Base-by-base conservation (phyloP, 2,329 filamentous ascomycete genomes). In the Aspergillus floridensis region DNA sequence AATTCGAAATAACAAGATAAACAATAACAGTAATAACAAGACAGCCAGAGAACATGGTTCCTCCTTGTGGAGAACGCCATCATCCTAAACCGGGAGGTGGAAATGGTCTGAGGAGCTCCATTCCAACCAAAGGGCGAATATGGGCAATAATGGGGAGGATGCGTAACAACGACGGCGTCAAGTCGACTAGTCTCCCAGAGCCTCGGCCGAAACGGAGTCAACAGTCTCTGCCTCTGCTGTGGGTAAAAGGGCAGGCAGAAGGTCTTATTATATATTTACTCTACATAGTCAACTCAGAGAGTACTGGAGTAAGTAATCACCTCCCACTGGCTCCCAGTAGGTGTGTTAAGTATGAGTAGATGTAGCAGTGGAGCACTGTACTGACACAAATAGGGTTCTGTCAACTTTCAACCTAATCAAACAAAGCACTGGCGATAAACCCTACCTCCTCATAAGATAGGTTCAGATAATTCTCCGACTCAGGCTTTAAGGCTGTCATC, bases 91-190 rank as follows among this genome's bases (percentile, higher is more conserved):
- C 58, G 44, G 56, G 58, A 57, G 57, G 50, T 58, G 58, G 50
- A 61, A 61, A 60, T 57, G 53, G 56, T 53, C 47, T 55, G 49
- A 46, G 52, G 24, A 62, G 49, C 57, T 53, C 59, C 56, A 60
- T 55, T 53, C 59, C 56, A 60, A 62, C 59, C 61, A 62, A 46
- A 57, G 58, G 53, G 59, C 47, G 55, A 59, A 61, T 60, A 60
- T 44, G 55, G 54, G 57, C 61, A 61, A 57, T 57, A 35, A 63
- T 60, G 61, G 59, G 59, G 46, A 58, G 60, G 46, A 60, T 62
- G 59, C 58, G 62, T 64, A 62, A 63, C 59, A 49, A 55, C 61
- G 62, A 66, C 60, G 55, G 64, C 56, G 62, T 63, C 64, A 62
- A 59, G 59, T 59, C 62, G 38, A 44, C 38, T 44, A 44, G 38